These are phyloP conservation scores for Gossypium stocksii DNA, from an alignment of 345 rosid species.

Conservation along the genomic window DNA sequence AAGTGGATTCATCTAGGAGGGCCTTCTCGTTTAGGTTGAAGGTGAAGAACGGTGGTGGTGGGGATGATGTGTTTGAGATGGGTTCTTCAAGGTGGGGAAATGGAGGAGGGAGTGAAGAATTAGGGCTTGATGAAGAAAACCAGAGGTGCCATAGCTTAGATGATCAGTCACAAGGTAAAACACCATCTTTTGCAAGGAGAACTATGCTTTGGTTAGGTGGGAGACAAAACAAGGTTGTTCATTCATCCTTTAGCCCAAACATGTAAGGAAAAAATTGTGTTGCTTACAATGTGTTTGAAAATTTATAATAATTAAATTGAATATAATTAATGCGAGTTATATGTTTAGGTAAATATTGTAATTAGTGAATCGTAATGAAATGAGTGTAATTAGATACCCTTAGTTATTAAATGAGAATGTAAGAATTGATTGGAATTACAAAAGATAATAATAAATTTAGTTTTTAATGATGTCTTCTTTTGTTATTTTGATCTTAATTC, in stretches of 20 bases:
- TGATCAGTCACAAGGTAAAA: constrained; percentile 33
- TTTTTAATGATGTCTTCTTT: no score
- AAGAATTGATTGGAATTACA: no score
- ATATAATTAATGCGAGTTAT: no score
- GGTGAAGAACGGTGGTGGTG: constrained; percentile 14
- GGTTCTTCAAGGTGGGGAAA: constrained; percentile 29
- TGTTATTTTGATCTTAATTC: no score
- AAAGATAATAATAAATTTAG: no score
- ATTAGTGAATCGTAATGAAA: no score
- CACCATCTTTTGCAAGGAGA: constrained; percentile 93
- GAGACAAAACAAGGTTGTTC: constrained; percentile 88
- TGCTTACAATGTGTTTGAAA: no score
- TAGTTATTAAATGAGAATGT: no score
- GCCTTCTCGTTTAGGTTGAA: constrained; percentile 50
- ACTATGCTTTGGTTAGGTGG: constrained; percentile 87
- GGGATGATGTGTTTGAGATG: constrained; percentile 34
- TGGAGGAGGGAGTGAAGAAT: constrained; percentile 15
- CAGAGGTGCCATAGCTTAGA: constrained; percentile 39
- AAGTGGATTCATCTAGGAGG: constrained; percentile 48
- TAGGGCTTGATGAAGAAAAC: constrained; percentile 36
- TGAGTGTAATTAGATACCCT: no score
- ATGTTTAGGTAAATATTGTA: no score
- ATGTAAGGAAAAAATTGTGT: constrained; percentile 21
- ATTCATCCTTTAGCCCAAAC: constrained; percentile 55
- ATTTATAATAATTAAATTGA: no score